Evolutionary conservation across 176 grass and related monocot species (phyloP), one percentile per base, ranked within the genome.

Genomic region (Raddia guianensis): DNA sequence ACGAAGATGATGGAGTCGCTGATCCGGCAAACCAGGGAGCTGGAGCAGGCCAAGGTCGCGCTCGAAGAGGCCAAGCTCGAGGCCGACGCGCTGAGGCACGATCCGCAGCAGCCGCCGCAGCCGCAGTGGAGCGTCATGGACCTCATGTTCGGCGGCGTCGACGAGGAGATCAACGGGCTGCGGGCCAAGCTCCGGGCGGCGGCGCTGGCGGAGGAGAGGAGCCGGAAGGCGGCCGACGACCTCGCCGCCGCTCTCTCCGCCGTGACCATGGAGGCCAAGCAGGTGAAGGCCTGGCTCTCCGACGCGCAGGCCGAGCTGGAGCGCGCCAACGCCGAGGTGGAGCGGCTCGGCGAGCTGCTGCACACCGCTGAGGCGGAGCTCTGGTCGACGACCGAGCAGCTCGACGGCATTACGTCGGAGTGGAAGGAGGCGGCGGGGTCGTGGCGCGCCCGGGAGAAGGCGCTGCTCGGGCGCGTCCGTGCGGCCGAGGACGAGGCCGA

Each of bases 31-130:
- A 91, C 92, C 20, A 95, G 89, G 81, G 84, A 89, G 58, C 86
- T 98, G 55, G 92, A 98, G 85, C 90, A 95, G 60, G 90, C 90
- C 20, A 99, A 99, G 85, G 52, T 95, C 11, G 88, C 96, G 48
- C 84, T 98, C 12, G 92, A 95, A 74, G 96, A 98, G 87, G 86
- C 90, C 46, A 91, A 76, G 76, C 86, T 93, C 44, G 84, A 93
- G 81, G 20, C 82, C 46, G 51, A 75, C 27, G 33, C 85, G 4
- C 72, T 97, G 13, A 76, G 80, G 0, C 79, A 40, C 27, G 19
- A 27, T 27, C 19, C 15, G 16, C 62, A 15, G 13, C 40, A 20
- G 4, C 16, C 14, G 20, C 53, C 15, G 9, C 32, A 49, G 7
- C 15, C 56, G 4, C 83, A 90, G 50, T 86, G 85, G 87, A 84